Percentiles rank a stretch among this genome's conserved stretches.
phyloP scores from a whole-genome alignment of 768 basidiomycete genomes.

The Lanmaoa pseudosensibilis region DNA sequence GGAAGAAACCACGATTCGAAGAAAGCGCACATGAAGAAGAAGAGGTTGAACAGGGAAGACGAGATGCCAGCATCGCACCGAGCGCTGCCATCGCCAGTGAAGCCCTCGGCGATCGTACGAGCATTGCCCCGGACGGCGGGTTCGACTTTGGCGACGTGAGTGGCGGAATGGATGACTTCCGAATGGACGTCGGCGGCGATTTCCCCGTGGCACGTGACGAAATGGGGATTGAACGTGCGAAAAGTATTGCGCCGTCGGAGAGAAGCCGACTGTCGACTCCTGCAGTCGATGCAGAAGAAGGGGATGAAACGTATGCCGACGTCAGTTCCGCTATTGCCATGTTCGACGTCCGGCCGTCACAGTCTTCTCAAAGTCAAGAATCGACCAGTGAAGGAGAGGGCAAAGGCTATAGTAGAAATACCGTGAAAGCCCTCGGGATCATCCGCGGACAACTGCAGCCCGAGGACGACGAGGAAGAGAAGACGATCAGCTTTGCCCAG shows the following conservation, averaged over 20 bases:
- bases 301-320: conserved; percentile 68
- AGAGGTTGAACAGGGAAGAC: conserved; percentile 70
- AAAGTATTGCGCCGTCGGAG: conserved; percentile 54
- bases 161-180: conserved; percentile 62
- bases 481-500: conserved; percentile 72
- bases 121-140: conserved; percentile 53
- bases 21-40: conserved; percentile 49
- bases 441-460: conserved; percentile 72
- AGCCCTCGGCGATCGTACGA: conserved; percentile 49
- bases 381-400: conserved; percentile 50
- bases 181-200: conserved; percentile 61
- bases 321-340: conserved; percentile 74
- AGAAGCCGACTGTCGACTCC: conserved; percentile 69
- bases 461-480: conserved; percentile 50
- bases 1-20: conserved; percentile 59
- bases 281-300: conserved; percentile 59
- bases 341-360: conserved; percentile 66
- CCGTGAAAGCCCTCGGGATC: conserved; percentile 76
- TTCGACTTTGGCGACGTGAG: conserved; percentile 65
- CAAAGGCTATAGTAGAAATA: conserved; percentile 86
- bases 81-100: conserved; percentile 61
- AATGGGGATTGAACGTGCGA: conserved; percentile 38
- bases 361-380: conserved; percentile 52
- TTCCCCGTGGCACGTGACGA: conserved; percentile 36
- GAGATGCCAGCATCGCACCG: conserved; percentile 63